These are phyloP conservation scores for Saccharomycopsis javanensis DNA, from an alignment of 805 yeast genomes.

Conservation along the genomic window DNA sequence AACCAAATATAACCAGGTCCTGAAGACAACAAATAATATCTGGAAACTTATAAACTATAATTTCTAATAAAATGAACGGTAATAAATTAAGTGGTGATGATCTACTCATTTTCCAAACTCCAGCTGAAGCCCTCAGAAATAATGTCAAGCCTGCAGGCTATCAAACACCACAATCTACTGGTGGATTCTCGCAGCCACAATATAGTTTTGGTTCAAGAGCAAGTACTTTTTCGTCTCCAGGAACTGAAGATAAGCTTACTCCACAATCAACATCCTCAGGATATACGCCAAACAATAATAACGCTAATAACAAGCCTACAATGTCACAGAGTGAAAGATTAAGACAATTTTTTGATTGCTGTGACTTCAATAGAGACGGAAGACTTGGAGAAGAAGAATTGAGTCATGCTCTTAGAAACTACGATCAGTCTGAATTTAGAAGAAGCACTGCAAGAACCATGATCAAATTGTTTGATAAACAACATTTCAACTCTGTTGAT, in stretches of 20 bases:
- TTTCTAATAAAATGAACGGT: constrained; percentile 14
- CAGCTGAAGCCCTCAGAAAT: constrained; percentile 19
- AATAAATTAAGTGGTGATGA: constrained; percentile 20
- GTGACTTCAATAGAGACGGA: constrained; percentile 20
- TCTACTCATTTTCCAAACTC: constrained; percentile 19
- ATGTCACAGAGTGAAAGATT: constrained; percentile 17
- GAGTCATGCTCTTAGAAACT: constrained; percentile 19
- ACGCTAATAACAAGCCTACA: constrained; percentile 6
- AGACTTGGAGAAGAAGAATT: constrained; percentile 19
- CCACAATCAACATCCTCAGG: constrained; percentile 17
- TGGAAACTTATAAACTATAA: too few species aligned
- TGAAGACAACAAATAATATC: background rate
- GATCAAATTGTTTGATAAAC: constrained; percentile 18
- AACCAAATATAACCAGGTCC: too few species aligned
- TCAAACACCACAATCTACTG: constrained; percentile 18
- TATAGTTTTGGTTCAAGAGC: constrained; percentile 16
- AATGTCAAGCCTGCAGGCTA: constrained; percentile 10
- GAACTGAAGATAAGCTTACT: constrained; percentile 14
- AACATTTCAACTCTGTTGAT: constrained; percentile 17
- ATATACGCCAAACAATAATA: constrained; percentile 4
- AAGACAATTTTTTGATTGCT: constrained; percentile 19
- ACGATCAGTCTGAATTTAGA: constrained; percentile 18
- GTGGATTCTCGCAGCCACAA: constrained; percentile 18
- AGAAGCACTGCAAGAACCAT: constrained; percentile 19
- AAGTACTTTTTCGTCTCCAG: constrained; percentile 8